Evolutionary conservation across 2,329 filamentous ascomycete species (phyloP).

Genomic region (Dactylonectria macrodidyma): DNA sequence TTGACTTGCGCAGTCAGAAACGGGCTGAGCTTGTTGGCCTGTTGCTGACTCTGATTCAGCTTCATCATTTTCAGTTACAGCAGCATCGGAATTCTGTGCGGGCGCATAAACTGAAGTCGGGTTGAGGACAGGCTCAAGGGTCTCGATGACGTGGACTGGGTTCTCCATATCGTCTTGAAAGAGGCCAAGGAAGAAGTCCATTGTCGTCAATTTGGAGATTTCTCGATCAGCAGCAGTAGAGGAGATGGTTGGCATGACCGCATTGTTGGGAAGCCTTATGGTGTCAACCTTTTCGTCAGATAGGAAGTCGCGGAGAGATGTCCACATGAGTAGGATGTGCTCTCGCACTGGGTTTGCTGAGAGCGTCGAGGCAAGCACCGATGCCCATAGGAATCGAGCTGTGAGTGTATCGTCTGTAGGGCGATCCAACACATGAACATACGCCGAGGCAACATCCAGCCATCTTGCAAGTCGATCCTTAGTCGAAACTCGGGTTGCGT

Average conservation of each 20-base stretch:
- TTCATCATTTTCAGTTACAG: slow-evolving; percentile 25
- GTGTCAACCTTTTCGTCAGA: slow-evolving; percentile 57
- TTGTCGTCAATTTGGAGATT: slow-evolving; percentile 91
- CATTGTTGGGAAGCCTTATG: slow-evolving; percentile 84
- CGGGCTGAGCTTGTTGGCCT: slow-evolving; percentile 53
- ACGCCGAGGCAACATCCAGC: slow-evolving; percentile 64
- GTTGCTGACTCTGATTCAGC: slow-evolving; percentile 33
- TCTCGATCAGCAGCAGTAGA: slow-evolving; percentile 88
- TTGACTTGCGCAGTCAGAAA: slow-evolving; percentile 68
- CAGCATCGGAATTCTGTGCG: slow-evolving; percentile 32
- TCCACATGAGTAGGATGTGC: slow-evolving; percentile 72
- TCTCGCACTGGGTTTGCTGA: slow-evolving; percentile 68
- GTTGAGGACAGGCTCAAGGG: slow-evolving; percentile 91
- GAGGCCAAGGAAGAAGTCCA: slow-evolving; percentile 94
- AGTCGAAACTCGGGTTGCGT: slow-evolving; percentile 63
- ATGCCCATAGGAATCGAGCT: slow-evolving; percentile 71
- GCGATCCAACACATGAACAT: slow-evolving; percentile 56
- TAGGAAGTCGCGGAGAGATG: slow-evolving; percentile 69
- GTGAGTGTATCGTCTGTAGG: slow-evolving; percentile 57
- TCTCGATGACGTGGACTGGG: slow-evolving; percentile 89
- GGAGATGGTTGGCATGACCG: slow-evolving; percentile 90
- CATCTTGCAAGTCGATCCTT: slow-evolving; percentile 66
- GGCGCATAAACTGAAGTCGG: slow-evolving; percentile 69
- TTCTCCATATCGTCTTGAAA: slow-evolving; percentile 88
- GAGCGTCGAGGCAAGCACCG: slow-evolving; percentile 67